Evolutionary conservation across 2,329 filamentous ascomycete genomes (phyloP), one percentile per base, ranked within the genome.

Genomic region (Acephala macrosclerotiorum): DNA sequence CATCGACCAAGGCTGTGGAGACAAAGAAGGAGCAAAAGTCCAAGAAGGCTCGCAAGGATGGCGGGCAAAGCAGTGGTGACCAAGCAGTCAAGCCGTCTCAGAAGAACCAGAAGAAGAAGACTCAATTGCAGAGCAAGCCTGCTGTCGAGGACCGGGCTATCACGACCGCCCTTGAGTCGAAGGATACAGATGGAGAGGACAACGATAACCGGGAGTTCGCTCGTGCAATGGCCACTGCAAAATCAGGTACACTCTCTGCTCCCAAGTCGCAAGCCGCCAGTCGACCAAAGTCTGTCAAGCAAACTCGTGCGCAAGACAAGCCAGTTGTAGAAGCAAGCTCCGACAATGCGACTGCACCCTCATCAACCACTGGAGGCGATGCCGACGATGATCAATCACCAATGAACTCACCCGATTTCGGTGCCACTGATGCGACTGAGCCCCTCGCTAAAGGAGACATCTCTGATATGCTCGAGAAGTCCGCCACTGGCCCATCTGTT

Each of bases 381-480:
- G 92, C 89, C 16, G 93, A 96, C 73, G 92, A 96, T 74, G 93
- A 97, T 74, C 82, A 90, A 73, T 94, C 93, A 2, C 84, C 91
- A 8, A 83, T 85, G 65, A 83, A 83, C 53, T 94, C 92, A 12
- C 91, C 93, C 36, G 82, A 87, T 59, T 80, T 85, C 25, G 77
- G 73, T 40, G 82, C 87, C n/a, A 83, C 82, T 16, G 84, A 87
- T 65, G 84, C 64, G n/a, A 47, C 58, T 9, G 60, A 68, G 53
- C 60, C 66, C 38, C 62, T 72, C 25, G 57, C 65, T 86, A 71
- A 63, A 66, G 88, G 86, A 62, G 92, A 92, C 76, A 88, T 97
- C 64, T 91, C 91, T 62, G 95, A 97, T 79, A 98, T 98, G 95
- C 89, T 98, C 18, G 94, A 97, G 79, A 83, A 91, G 58, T 80